These are phyloP conservation scores for Acephala macrosclerotiorum DNA, from an alignment of 2,329 filamentous ascomycete genomes.

Conservation along the genomic window DNA sequence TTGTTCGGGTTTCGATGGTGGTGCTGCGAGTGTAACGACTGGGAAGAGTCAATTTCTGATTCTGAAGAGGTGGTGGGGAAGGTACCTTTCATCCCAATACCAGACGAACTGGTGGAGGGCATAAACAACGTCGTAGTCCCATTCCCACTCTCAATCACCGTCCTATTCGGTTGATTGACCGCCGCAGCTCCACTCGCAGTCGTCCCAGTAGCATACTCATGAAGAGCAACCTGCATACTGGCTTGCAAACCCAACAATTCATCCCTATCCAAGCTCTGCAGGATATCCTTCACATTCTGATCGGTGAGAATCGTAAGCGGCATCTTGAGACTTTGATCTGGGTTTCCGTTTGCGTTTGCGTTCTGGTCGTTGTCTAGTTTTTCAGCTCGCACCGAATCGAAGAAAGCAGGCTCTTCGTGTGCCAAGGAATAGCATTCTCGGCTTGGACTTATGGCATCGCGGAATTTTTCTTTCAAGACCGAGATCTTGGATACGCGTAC, in stretches of 20 bases:
- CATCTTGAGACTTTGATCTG: conserved; percentile 50
- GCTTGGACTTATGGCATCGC: conserved; percentile 7
- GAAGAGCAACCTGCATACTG: conserved; percentile 58
- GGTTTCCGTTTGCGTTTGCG: not conserved
- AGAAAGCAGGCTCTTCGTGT: not conserved
- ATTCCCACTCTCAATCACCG: conserved; percentile 56
- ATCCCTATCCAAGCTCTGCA: conserved; percentile 59
- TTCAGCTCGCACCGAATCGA: not conserved
- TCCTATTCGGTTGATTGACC: conserved; percentile 63
- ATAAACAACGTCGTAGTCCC: conserved; percentile 74
- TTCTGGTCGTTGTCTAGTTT: not conserved
- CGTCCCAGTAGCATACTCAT: conserved; percentile 67
- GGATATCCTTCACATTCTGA: conserved; percentile 59
- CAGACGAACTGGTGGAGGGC: conserved; percentile 70
- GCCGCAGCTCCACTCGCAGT: conserved; percentile 47
- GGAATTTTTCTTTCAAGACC: conserved; percentile 7
- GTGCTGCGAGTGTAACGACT: conserved; percentile 70
- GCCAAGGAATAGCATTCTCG: not conserved
- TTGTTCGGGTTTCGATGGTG: conserved; percentile 40
- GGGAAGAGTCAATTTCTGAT: conserved; percentile 21
- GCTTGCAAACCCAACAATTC: conserved; percentile 61
- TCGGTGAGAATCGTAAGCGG: conserved; percentile 66
- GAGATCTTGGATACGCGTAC: not conserved
- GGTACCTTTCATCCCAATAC: conserved; percentile 73
- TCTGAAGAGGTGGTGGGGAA: not conserved